Percentiles rank a stretch among this genome's conserved stretches.
Evolutionary conservation across 1,284 basidiomycete genomes (phyloP).

Genomic region (Ceratobasidium papillatum): DNA sequence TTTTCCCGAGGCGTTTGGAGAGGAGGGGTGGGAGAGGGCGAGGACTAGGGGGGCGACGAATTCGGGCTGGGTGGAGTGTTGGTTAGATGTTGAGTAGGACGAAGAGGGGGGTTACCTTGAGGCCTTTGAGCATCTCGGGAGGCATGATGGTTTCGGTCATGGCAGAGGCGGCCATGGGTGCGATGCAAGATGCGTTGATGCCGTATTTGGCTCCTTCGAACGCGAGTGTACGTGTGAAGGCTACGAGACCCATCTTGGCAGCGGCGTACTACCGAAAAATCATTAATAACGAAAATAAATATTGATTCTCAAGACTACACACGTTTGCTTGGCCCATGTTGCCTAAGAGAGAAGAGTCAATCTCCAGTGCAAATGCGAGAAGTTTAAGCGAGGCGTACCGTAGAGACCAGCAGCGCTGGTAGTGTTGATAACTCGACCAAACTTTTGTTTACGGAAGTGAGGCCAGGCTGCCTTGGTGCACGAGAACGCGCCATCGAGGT

Average conservation of each 20-base stretch:
- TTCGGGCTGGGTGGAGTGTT: constrained; percentile 68
- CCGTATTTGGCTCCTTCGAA: constrained; percentile 92
- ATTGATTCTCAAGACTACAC: constrained; percentile 52
- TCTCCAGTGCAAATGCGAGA: background rate
- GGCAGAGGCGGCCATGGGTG: constrained; percentile 90
- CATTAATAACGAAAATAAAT: constrained; percentile 33
- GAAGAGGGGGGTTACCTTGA: constrained; percentile 67
- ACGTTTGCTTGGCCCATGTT: constrained; percentile 96
- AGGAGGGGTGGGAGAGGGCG: constrained; percentile 78
- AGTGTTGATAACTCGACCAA: constrained; percentile 92
- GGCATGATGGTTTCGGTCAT: constrained; percentile 98
- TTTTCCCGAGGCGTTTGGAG: constrained; percentile 84
- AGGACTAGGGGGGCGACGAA: constrained; percentile 93
- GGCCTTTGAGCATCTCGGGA: constrained; percentile 91
- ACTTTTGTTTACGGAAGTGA: constrained; percentile 93
- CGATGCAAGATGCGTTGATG: constrained; percentile 88
- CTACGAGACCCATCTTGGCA: constrained; percentile 89
- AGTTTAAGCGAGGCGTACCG: constrained; percentile 58
- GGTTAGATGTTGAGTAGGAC: background rate
- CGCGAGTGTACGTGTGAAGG: constrained; percentile 92
- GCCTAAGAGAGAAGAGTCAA: constrained; percentile 61
- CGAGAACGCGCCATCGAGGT: constrained; percentile 94
- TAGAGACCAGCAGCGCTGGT: constrained; percentile 87
- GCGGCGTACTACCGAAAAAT: constrained; percentile 66
- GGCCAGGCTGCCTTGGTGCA: constrained; percentile 98